Base-by-base conservation (phyloP, 2,329 filamentous ascomycete genomes). In the Sarocladiaceae sp. region DNA sequence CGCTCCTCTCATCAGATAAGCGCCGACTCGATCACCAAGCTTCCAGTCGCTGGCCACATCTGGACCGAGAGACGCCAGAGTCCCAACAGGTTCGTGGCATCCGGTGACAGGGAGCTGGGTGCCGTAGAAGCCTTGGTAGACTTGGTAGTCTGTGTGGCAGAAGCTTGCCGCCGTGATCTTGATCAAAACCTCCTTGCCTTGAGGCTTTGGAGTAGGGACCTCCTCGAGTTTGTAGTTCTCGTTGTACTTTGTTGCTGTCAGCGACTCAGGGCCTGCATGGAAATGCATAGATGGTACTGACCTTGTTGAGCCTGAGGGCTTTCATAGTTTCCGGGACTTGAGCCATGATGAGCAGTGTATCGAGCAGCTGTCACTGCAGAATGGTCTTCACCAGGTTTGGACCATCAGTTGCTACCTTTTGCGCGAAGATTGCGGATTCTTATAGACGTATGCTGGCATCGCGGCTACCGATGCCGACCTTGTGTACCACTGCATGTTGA, bases 71-170 rank as follows among this genome's bases (percentile, higher is more conserved):
- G 33, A 33, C 20, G 42, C 53, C 24, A 55, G 33, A 7, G 47
- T 54, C 15, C 51, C 54, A 4, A 43, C 50, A 27, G 54, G 54
- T 45, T 56, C 50, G 45, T 56, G 53, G 16, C 50, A 55, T 13
- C 48, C 48, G 10, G 43, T 54, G 18, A 54, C 45, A 4, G 51
- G 49, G 3, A 53, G 44, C 2, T 47, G 33, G n/a, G 45, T 49
- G 23, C 46, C 43, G 13, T 46, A 53, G 6, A 47, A n/a, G 18
- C 53, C 50, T 15, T 48, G 47, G 12, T 51, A 45, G 7, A 55
- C 53, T 33, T 53, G 44, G 32, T 50, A 47, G 21, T 56, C 50
- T 2, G 47, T 53, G 27, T 55, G 53, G 23, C 49, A 55, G 26
- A 55, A 48, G 7, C 45, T 39, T 11, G 40, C 47, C 4, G 49